Conservation (phyloP, 108 stramenopile genomes). For the Mediolabrus comicus region DNA sequence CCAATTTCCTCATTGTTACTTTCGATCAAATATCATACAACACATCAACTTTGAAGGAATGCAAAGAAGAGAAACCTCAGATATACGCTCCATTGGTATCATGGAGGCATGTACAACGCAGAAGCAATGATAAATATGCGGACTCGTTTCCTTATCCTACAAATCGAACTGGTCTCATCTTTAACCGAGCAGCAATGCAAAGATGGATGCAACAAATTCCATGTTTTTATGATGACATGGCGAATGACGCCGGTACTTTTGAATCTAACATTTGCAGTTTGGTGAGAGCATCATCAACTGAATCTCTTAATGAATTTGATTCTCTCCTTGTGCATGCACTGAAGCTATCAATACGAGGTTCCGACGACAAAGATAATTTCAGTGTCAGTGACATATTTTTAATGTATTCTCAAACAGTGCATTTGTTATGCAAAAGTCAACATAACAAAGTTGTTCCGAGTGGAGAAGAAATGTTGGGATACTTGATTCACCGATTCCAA, state of each 20-base stretch:
- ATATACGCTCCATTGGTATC: conserved; percentile 13
- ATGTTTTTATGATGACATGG: conserved; percentile 1
- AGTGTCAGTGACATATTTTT: conserved; percentile 30
- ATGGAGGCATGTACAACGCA: neutral
- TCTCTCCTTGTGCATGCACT: conserved; percentile 3
- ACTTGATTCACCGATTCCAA: conserved; percentile 28
- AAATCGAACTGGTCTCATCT: conserved; percentile 10
- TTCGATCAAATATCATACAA: conserved; percentile 18
- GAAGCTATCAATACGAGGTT: neutral
- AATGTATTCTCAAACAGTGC: conserved; percentile 18
- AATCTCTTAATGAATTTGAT: conserved; percentile 4
- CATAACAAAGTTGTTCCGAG: conserved; percentile 5
- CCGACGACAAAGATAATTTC: too few relatives aligned
- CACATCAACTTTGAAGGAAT: conserved; percentile 4
- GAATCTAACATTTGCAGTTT: neutral
- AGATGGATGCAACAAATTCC: conserved; percentile 8
- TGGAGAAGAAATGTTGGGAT: conserved; percentile 27
- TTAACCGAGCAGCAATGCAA: conserved; percentile 21
- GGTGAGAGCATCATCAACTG: neutral
- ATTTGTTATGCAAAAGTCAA: conserved; percentile 11
- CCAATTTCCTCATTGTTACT: conserved; percentile 15
- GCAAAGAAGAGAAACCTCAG: neutral
- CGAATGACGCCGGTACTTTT: neutral
- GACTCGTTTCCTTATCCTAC: conserved; percentile 7
- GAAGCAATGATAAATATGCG: neutral